Evolutionary conservation across 176 grass and related monocot species (phyloP), one percentile per base, ranked within the genome.

Genomic region (Juncus inflexus): DNA sequence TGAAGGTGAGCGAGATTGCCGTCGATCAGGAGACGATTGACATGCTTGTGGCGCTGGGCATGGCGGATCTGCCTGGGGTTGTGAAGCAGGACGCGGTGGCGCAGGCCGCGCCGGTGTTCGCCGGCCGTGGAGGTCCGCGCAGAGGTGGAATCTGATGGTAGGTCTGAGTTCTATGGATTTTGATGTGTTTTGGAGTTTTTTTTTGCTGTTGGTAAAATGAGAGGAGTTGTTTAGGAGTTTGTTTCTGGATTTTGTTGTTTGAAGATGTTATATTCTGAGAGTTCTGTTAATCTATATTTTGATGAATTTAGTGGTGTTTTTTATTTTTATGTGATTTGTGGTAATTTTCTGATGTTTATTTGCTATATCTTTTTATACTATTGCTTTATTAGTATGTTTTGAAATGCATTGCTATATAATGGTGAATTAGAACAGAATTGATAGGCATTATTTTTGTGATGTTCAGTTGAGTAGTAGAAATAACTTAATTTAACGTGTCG

Each of bases 1-100:
- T 95, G 37, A 87, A 95, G 86, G 74, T 90, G 13, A 83, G 86
- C 6, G 76, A 86, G 75, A 95, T 95, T 74, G 42, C 72, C 36
- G 86, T 95, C 61, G 90, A 95, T 71, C 89, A 95, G 80, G 86
- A 95, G 80, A 95, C 90, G 6, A 81, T 95, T 1, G 90, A 95
- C 28, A 95, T 95, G 90, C 83, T 95, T 7, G 66, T 77, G 6
- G 62, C 78, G 37, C 86, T 95, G 57, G 90, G 90, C 66, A 95
- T 95, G 90, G 83, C 74, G 2, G 86, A 90, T 3, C 83, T 95
- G 9, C 90, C 86, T 5, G 90, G 90, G 16, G 86, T 95, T 35
- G 90, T 83, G 70, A 84, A 79, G 35, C 76, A 85, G 55, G 43
- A 68, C 1, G 90, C 82, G 6, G 66, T 50, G 6, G 9, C 43